phyloP scores from a whole-genome alignment of 257 asterid genomes.

The Petrea volubilis region DNA sequence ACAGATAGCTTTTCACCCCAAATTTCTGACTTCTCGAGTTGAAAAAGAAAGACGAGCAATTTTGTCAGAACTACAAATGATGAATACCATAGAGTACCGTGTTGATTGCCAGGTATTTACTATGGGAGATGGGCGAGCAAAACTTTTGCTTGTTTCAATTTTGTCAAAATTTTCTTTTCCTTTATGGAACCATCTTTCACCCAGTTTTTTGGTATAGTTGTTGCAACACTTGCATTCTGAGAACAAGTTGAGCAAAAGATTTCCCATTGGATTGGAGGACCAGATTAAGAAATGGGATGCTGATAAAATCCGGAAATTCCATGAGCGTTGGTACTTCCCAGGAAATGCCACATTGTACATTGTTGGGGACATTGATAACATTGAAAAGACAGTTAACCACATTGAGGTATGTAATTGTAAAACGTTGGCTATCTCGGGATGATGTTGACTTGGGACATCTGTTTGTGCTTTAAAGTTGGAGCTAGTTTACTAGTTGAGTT shows the following conservation, averaged over 20 bases:
- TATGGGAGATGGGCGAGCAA: conserved; percentile 18
- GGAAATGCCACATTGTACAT: conserved; percentile 97
- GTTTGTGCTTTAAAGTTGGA: conserved; percentile 17
- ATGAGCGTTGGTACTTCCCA: conserved; percentile 99
- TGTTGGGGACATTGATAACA: conserved; percentile 92
- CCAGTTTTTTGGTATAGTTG: conserved; percentile 52
- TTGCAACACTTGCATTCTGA: conserved; percentile 96
- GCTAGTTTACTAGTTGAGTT: conserved; percentile 6
- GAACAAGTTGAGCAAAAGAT: conserved; percentile 96
- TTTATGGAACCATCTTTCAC: not conserved
- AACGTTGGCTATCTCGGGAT: conserved; percentile 14
- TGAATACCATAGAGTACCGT: conserved; percentile 99
- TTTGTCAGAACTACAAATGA: conserved; percentile 95
- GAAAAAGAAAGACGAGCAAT: conserved; percentile 97
- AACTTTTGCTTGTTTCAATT: conserved; percentile 15
- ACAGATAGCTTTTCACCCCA: conserved; percentile 96
- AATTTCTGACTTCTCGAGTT: conserved; percentile 89
- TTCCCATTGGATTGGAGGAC: conserved; percentile 97
- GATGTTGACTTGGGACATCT: conserved; percentile 15
- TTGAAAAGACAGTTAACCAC: conserved; percentile 70
- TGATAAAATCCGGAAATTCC: conserved; percentile 93
- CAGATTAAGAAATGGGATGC: conserved; percentile 99
- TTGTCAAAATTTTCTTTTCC: conserved; percentile 6
- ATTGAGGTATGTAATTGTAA: conserved; percentile 68
- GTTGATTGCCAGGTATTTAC: conserved; percentile 96